Evolutionary conservation across 805 yeast genomes (phyloP).

Genomic region (Metschnikowia anglica): DNA sequence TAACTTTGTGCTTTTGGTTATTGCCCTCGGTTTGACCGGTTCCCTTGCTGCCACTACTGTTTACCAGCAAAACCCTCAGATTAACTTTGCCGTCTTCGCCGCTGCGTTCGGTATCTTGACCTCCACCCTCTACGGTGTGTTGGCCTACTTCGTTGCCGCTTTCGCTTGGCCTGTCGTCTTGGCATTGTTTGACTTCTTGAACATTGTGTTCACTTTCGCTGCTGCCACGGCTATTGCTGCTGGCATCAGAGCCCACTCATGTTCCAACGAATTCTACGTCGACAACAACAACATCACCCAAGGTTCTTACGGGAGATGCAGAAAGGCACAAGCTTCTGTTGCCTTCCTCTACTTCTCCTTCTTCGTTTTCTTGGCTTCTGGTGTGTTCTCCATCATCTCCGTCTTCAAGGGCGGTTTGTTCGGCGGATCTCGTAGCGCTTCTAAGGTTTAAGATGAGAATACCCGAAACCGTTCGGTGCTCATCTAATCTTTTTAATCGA

Average conservation of each 20-base stretch:
- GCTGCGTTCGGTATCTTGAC: slow-evolving; percentile 83
- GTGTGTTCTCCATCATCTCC: slow-evolving; percentile 57
- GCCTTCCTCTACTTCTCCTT: slow-evolving; percentile 86
- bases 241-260: slow-evolving; percentile 82
- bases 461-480: not conserved
- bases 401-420: slow-evolving; percentile 53
- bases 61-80: slow-evolving; percentile 64
- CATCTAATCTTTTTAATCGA: not conserved
- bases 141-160: slow-evolving; percentile 73
- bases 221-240: slow-evolving; percentile 95
- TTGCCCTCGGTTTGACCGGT: slow-evolving; percentile 84
- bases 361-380: slow-evolving; percentile 68
- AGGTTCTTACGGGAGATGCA: slow-evolving; percentile 83
- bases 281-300: slow-evolving; percentile 66
- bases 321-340: slow-evolving; percentile 85
- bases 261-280: slow-evolving; percentile 70
- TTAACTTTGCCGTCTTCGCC: slow-evolving; percentile 84
- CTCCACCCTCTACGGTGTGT: slow-evolving; percentile 73
- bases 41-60: slow-evolving; percentile 71
- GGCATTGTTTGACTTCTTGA: slow-evolving; percentile 77
- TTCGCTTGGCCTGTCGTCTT: slow-evolving; percentile 86
- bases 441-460: slow-evolving; percentile 9
- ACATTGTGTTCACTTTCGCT: slow-evolving; percentile 87
- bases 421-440: slow-evolving; percentile 22
- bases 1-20: slow-evolving; percentile 73